Conservation (phyloP, 1,139 yeast genomes). For the Saccharomyces hybrid region DNA sequence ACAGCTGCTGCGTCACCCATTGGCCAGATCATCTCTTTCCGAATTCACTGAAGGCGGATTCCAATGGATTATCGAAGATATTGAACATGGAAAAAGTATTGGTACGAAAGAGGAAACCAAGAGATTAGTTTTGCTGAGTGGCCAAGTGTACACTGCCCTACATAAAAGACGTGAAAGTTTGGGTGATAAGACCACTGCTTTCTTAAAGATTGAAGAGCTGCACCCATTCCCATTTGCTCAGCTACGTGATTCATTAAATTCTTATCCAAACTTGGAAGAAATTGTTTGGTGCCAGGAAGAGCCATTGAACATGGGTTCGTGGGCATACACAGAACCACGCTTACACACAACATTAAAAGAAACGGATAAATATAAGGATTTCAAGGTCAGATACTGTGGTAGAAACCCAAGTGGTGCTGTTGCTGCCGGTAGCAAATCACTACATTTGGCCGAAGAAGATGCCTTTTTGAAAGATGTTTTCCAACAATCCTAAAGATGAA, state of each 20-base stretch:
- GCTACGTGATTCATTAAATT: constrained; percentile 72
- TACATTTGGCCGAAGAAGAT: constrained; percentile 85
- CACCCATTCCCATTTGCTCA: constrained; percentile 99
- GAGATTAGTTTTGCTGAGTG: constrained; percentile 76
- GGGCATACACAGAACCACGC: constrained; percentile 76
- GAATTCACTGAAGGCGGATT: constrained; percentile 91
- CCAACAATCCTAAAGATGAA: constrained; percentile 8
- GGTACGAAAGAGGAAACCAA: constrained; percentile 77
- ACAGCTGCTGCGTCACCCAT: constrained; percentile 92
- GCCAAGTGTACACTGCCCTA: constrained; percentile 92
- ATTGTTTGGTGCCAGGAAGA: constrained; percentile 98
- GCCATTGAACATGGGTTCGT: constrained; percentile 95
- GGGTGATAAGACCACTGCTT: constrained; percentile 75
- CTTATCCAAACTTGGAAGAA: constrained; percentile 78
- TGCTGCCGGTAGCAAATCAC: constrained; percentile 93
- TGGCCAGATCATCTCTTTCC: constrained; percentile 74
- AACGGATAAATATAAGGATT: constrained; percentile 57
- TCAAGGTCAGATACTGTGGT: constrained; percentile 77
- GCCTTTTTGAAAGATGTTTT: constrained; percentile 77
- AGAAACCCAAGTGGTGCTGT: constrained; percentile 97
- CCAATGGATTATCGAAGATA: constrained; percentile 94
- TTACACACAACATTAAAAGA: constrained; percentile 64
- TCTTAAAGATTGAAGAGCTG: constrained; percentile 84
- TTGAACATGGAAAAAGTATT: constrained; percentile 68
- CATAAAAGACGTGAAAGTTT: constrained; percentile 77